Conservation (phyloP, 768 basidiomycete species). For the Suillus sp. region DNA sequence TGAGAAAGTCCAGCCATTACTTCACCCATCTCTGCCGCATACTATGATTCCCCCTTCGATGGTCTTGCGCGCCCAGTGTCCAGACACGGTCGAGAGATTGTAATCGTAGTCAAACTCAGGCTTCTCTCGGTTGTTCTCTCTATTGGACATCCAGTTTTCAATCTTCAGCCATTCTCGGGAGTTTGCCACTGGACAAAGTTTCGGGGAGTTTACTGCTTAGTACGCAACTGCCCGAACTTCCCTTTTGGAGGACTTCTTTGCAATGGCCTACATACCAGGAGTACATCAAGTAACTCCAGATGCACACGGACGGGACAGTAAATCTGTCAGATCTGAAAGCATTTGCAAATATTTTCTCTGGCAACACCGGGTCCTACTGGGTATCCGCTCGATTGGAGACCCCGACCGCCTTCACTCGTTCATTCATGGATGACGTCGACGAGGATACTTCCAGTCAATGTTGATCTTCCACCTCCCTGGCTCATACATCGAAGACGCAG, state of each 20-base stretch:
- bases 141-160: neutral
- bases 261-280: neutral
- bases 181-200: neutral
- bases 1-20: neutral
- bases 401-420: neutral
- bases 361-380: neutral
- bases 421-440: neutral
- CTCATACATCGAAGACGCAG: neutral
- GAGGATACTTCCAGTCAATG: neutral
- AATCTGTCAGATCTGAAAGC: neutral
- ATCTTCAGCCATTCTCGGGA: neutral
- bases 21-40: neutral
- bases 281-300: neutral
- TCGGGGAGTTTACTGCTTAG: neutral
- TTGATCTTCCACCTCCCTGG: neutral
- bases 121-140: too few species aligned
- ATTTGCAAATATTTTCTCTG: neutral
- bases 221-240: neutral
- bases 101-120: too few species aligned
- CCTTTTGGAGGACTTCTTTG: neutral
- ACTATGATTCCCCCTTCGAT: neutral
- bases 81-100: neutral
- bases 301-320: neutral
- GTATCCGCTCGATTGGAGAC: neutral
- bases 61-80: neutral